Base-by-base conservation (phyloP, 768 basidiomycete species). In the Hygrophorus pudorinus region DNA sequence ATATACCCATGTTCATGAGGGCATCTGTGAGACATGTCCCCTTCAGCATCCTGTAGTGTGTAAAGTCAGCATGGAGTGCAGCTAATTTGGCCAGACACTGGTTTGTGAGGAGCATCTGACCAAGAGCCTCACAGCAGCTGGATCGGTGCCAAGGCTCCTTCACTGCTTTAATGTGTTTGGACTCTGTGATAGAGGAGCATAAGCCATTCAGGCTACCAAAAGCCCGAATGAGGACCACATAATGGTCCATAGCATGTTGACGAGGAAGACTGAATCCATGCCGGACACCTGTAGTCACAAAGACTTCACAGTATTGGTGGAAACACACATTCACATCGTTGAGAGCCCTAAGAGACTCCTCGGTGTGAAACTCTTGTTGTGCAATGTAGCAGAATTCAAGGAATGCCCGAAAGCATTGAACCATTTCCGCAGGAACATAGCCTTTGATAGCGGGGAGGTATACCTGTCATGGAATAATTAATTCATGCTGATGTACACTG, bases 371-470 rank as follows among this genome's bases (percentile, higher is more conserved):
- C 9, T 44, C 31, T 1, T 52, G 55, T 10, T 48, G 47, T 2
- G 50, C 50, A 7, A 56, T 41, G 28, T 58, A 58, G 35, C 57
- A 58, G 29, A 58, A 58, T 8, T 58, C 53, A 11, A 56, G 47
- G 20, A 56, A 56, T 6, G 50, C 43, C 7, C 42, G 24, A 10
- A 58, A 11, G 0, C 50, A 38, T 10, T 43, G 10, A 12, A 56
- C 44, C 20, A 58, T 42, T 2, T 48, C 46, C 1, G 21, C 13
- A 0, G 53, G 53, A 4, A 58, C 43, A 18, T 52, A 47, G 5
- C 46, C 54, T 18, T 45, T 38, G 5, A 57, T 48, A 4, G 54
- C 51, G 1, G 54, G 49, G 9, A 57, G 45, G 28, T 54, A 56
- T 6, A 57, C 53, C 56, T 56, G 9, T 13, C 13, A n/a, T 9